These are phyloP conservation scores for Fraxinus ornus DNA, from an alignment of 305 asterid genomes.

Conservation along the genomic window DNA sequence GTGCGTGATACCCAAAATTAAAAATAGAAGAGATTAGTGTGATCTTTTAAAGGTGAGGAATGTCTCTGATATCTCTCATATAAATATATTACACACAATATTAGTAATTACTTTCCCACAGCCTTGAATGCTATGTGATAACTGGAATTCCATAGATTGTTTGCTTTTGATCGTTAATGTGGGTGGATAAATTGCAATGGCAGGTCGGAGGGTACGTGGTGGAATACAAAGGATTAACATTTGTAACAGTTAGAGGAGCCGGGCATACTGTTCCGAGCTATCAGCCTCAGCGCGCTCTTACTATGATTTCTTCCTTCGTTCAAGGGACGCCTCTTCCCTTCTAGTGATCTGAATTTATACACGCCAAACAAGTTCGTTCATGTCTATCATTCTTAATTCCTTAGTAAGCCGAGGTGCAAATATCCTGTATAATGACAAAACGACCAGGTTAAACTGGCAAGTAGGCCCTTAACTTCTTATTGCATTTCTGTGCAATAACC, in stretches of 20 bases:
- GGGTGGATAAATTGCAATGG: neutral
- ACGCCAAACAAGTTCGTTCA: neutral
- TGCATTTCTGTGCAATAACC: neutral
- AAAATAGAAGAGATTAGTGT: too few relatives aligned
- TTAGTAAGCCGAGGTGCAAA: neutral
- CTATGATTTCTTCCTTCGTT: conserved; percentile 38
- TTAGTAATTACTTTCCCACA: neutral
- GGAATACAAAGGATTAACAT: conserved; percentile 35
- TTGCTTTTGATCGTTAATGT: neutral
- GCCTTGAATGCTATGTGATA: neutral
- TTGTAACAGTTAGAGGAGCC: conserved; percentile 46
- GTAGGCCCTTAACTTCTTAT: neutral
- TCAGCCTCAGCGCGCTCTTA: conserved; percentile 41
- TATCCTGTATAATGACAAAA: neutral
- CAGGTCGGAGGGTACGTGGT: conserved; percentile 50
- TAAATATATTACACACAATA: neutral
- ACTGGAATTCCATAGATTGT: neutral
- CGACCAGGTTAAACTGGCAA: neutral
- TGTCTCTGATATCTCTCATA: neutral
- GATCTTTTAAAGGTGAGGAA: too few relatives aligned
- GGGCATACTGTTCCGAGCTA: conserved; percentile 45
- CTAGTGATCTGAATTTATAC: neutral
- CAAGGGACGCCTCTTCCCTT: conserved; percentile 35
- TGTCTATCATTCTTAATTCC: neutral
- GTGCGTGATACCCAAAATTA: too few relatives aligned